Percentiles rank a stretch among this genome's conserved stretches.
phyloP scores from a whole-genome alignment of 2,329 filamentous ascomycete species.

The Sclerotinia spermophila region DNA sequence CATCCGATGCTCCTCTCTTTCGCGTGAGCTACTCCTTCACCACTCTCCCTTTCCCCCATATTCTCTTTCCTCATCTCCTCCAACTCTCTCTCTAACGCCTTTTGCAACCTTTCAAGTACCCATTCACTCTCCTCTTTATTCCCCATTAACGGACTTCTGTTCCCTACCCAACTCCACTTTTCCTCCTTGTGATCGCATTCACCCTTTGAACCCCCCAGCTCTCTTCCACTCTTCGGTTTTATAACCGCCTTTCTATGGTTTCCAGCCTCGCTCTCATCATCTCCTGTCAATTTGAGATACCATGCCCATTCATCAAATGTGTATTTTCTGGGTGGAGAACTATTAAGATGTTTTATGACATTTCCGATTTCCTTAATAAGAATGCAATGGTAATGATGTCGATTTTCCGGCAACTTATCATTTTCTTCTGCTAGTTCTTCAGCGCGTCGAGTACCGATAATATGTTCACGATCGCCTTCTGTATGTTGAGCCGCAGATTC shows the following conservation, averaged over 20 bases:
- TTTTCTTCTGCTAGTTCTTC: conserved; percentile 22
- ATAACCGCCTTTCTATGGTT: conserved; percentile 44
- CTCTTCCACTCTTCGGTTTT: conserved; percentile 20
- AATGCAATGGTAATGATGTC: conserved; percentile 53
- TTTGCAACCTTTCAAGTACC: conserved; percentile 63
- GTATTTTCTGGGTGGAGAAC: conserved; percentile 60
- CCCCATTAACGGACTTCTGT: conserved; percentile 66
- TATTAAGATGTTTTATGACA: conserved; percentile 60
- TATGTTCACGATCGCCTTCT: conserved; percentile 18
- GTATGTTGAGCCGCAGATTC: conserved; percentile 27
- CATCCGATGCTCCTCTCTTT: no score
- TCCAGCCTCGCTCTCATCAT: conserved; percentile 52
- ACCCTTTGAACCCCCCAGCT: conserved; percentile 20
- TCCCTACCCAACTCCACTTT: conserved; percentile 71
- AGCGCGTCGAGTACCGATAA: conserved; percentile 22
- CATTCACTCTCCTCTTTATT: conserved; percentile 66
- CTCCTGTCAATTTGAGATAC: conserved; percentile 73
- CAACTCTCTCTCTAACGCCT: conserved; percentile 46
- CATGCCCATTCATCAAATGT: conserved; percentile 83
- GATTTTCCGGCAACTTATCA: conserved; percentile 35
- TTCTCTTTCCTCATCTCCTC: conserved; percentile 28
- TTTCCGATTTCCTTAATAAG: conserved; percentile 69
- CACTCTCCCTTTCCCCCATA: conserved; percentile 12
- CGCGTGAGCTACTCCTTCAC: neutral
- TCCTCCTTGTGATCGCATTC: conserved; percentile 34